Evolutionary conservation across 2,329 filamentous ascomycete genomes (phyloP), one percentile per base, ranked within the genome.

Genomic region (Exophiala sideris): DNA sequence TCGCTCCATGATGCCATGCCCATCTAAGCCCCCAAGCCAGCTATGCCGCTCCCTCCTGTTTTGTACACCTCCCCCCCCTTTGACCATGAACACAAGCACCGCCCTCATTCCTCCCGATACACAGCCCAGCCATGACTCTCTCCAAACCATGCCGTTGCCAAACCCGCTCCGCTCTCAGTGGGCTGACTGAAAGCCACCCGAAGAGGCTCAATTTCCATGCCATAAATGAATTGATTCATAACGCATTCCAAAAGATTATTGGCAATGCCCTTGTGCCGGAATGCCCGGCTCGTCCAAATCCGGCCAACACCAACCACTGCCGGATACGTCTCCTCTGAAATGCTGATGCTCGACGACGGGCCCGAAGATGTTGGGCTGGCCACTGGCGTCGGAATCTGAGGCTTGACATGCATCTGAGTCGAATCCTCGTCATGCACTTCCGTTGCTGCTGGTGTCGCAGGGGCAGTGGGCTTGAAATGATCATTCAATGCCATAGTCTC

Each of bases 151-250:
- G 76, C 77, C 62, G 78, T 73, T 7, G 83, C 82, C 59, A 87
- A 70, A 39, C 70, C 71, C 11, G 76, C 77, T 35, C 84, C 84
- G 62, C 77, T 80, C 60, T 80, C 79, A 0, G 84, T 87, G n/a
- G 83, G 83, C 62, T 85, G 82, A 62, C 82, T 85, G 69, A 87
- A 86, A 2, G 83, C 83, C 36, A 86, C 73, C 63, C 77, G 67
- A 9, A 74, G 71, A 65, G 81, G 83, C 14, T 76, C 71, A 45
- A 84, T 73, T 36, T 75, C 74, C 67, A 81, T 72, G 2, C 78
- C 77, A 56, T 80, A 79, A 49, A 82, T 73, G 62, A 83, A 83
- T 62, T 79, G 76, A 53, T 70, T 73, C 50, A 78, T 72, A 20
- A 80, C 79, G 51, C 74, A 76, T 55, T 86, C 79, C 14, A 86